Base-by-base conservation (phyloP, 2,329 filamentous ascomycete species). In the Penicillium paneum region DNA sequence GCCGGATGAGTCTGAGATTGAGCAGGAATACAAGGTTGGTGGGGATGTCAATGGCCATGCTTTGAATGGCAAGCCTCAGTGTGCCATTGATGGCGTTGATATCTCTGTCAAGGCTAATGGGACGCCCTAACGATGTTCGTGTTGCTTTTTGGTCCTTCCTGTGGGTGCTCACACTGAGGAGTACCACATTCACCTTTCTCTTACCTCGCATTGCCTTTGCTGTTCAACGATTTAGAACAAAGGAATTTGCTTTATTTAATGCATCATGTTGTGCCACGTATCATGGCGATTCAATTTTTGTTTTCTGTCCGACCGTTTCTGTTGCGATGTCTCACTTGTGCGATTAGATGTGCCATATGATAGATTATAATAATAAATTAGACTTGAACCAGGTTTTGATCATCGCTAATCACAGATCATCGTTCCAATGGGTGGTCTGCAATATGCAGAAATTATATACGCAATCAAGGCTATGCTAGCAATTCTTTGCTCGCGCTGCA, bases 1-100 rank as follows among this genome's bases (percentile, higher is more conserved):
- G 44, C 6, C 46, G 4, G 56, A 61, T 24, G 60, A 64, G 21
- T 50, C 55, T 29, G 60, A 55, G 2, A 93, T 72, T 84, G 74
- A 26, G 88, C 83, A 10, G 82, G 81, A 32, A 13, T 13, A 3
- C 38, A 53, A 43, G 12, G 11, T 13, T 31, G 19, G 17, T 15
- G 43, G 19, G 12, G 15, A 12, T 1, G 8, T 34, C 19, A 26
- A 43, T 34, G 34, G 21, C 5, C 43, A 55, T 31, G 15, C 17
- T 24, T 31, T 19, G 35, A 48, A 52, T 29, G 35, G 19, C 6
- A 42, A 49, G 11, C 8, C 10, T 12, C 38, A 26, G 19, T 4
- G 13, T 26, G 28, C 13, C 42, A 15, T 5, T 10, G 1, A 19
- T 17, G 5, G 5, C 10, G 8, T 12, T 21, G 7, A 8, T 32